These are phyloP conservation scores for Pisolithus thermaeus DNA, from an alignment of 1,284 basidiomycete genomes.

Conservation along the genomic window DNA sequence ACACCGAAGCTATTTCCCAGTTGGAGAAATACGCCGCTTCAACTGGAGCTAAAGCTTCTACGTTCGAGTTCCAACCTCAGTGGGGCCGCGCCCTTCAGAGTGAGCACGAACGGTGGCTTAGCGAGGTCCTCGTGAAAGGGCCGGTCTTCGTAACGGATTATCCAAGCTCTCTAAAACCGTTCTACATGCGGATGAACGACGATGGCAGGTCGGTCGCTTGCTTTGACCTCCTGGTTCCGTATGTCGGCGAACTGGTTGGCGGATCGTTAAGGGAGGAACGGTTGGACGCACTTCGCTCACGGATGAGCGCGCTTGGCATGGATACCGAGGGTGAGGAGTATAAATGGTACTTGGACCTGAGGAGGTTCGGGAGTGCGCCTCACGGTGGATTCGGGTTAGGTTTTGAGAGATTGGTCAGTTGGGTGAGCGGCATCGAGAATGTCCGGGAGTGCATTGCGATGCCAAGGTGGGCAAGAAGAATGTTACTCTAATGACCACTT, in stretches of 20 bases:
- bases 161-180: conserved; percentile 80
- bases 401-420: conserved; percentile 82
- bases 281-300: conserved; percentile 44
- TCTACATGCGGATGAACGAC: conserved; percentile 85
- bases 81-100: conserved; percentile 77
- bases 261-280: conserved; percentile 90
- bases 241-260: conserved; percentile 86
- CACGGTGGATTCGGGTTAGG: conserved; percentile 94
- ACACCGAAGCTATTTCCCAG: conserved; percentile 68
- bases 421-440: conserved; percentile 80
- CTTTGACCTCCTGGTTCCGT: conserved; percentile 90
- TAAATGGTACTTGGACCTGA: conserved; percentile 81
- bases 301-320: conserved; percentile 49
- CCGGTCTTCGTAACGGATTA: conserved; percentile 94
- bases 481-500: conserved; percentile 45
- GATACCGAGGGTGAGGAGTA: conserved; percentile 48
- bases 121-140: conserved; percentile 55
- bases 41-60: conserved; percentile 12
- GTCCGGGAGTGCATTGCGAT: conserved; percentile 87
- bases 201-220: conserved; percentile 70
- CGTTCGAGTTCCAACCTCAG: conserved; percentile 52
- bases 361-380: conserved; percentile 76
- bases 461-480: conserved; percentile 82
- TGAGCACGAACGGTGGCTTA: conserved; percentile 92
- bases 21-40: conserved; percentile 41